Evolutionary conservation across 2,329 filamentous ascomycete genomes (phyloP).

Genomic region (Neofusicoccum umdonicola): DNA sequence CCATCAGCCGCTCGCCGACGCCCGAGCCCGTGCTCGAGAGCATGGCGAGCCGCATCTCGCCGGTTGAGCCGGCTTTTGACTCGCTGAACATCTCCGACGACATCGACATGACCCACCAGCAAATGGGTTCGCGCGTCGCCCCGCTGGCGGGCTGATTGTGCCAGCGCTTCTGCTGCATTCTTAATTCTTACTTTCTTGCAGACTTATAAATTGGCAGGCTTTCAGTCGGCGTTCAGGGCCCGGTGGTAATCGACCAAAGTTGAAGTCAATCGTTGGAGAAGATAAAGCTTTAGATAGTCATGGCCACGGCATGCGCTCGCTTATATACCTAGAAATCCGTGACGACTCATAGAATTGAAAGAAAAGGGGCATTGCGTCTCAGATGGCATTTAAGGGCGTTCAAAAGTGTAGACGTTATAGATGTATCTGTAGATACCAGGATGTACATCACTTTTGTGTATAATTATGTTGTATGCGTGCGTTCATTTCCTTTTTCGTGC

Average conservation of each 20-base stretch:
- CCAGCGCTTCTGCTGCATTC: background rate
- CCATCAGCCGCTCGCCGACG: slow-evolving; percentile 25
- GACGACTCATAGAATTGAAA: background rate
- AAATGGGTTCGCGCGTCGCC: slow-evolving; percentile 34
- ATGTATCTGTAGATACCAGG: background rate
- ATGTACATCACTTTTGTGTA: background rate
- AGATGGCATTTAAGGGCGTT: background rate
- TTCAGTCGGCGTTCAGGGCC: background rate
- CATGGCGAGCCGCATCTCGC: slow-evolving; percentile 30
- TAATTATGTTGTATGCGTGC: background rate
- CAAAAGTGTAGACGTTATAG: background rate
- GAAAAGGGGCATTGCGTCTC: background rate
- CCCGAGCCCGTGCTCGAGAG: slow-evolving; percentile 36
- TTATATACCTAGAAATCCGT: background rate
- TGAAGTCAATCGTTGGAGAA: background rate
- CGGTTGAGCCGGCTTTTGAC: slow-evolving; percentile 7
- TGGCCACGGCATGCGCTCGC: background rate
- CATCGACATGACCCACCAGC: slow-evolving; percentile 21
- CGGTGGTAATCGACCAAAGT: background rate
- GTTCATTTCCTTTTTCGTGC: too few relatives aligned
- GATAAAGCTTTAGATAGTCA: background rate
- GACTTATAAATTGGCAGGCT: background rate
- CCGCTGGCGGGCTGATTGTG: slow-evolving; percentile 2
- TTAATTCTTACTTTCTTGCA: background rate
- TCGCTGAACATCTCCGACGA: slow-evolving; percentile 24